Evolutionary conservation across 345 rosid species (phyloP).

Genomic region (Syzygium jambos): DNA sequence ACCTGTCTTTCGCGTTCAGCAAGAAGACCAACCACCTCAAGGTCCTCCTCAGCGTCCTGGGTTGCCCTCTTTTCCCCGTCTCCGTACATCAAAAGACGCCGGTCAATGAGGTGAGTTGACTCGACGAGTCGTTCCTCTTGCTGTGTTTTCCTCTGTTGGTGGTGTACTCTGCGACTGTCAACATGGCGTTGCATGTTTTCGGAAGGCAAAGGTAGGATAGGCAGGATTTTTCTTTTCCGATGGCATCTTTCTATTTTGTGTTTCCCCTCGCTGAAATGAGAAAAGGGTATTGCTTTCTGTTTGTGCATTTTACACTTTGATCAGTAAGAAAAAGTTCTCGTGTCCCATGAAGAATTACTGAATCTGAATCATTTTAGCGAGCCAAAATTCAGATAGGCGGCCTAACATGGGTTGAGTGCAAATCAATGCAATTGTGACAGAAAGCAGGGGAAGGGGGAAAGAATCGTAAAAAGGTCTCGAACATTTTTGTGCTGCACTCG

Average conservation of each 20-base stretch:
- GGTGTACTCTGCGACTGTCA: not conserved
- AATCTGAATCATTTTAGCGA: not conserved
- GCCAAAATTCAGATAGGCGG: not conserved
- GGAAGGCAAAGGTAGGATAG: not conserved
- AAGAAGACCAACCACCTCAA: slow-evolving; percentile 47
- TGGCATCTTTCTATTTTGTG: not conserved
- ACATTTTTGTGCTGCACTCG: not conserved
- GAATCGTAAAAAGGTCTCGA: not conserved
- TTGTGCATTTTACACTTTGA: not conserved
- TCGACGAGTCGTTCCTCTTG: not conserved
- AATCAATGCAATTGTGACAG: not conserved
- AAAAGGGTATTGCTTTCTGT: not conserved
- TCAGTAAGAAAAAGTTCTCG: not conserved
- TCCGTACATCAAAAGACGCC: slow-evolving; percentile 33
- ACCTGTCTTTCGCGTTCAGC: slow-evolving; percentile 27
- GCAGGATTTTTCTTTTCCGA: not conserved
- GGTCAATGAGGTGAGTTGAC: slow-evolving; percentile 32
- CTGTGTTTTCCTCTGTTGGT: not conserved
- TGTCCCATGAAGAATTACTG: not conserved
- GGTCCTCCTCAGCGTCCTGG: slow-evolving; percentile 70
- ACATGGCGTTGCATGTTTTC: not conserved
- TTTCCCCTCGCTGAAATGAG: not conserved
- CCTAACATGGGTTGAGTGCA: not conserved
- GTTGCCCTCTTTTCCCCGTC: slow-evolving; percentile 87
- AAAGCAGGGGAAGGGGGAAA: not conserved